phyloP scores from a whole-genome alignment of 768 basidiomycete species.

The Agrocybe praecox region DNA sequence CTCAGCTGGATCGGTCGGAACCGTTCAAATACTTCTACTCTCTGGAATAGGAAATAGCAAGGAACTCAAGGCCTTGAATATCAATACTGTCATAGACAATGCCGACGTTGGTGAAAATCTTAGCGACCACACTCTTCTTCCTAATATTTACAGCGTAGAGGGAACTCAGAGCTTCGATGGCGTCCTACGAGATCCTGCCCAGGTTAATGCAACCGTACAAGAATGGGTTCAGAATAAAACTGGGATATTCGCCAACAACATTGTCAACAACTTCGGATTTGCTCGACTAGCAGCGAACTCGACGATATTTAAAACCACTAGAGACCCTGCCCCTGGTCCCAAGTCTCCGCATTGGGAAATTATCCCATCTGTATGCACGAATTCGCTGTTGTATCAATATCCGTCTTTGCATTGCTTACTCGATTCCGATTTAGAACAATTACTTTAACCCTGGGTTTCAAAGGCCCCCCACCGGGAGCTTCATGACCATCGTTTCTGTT shows the following conservation, averaged over 20 bases:
- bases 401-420: too few species aligned
- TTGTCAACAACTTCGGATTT: slow-evolving; percentile 28
- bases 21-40: slow-evolving; percentile 22
- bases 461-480: slow-evolving; percentile 30
- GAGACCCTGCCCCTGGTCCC: slow-evolving; percentile 20
- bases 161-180: slow-evolving; percentile 8
- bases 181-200: slow-evolving; percentile 1
- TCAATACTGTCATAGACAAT: slow-evolving; percentile 16
- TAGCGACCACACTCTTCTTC: slow-evolving; percentile 17
- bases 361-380: slow-evolving; percentile 26
- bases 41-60: slow-evolving; percentile 19
- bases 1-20: slow-evolving; percentile 19
- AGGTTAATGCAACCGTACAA: slow-evolving; percentile 26
- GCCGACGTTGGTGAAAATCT: slow-evolving; percentile 20
- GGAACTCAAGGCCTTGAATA: slow-evolving; percentile 13
- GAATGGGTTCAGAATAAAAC: slow-evolving; percentile 21
- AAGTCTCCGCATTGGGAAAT: slow-evolving; percentile 29
- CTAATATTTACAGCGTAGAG: slow-evolving; percentile 11
- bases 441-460: slow-evolving; percentile 14
- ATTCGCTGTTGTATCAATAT: neutral
- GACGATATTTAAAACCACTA: slow-evolving; percentile 11
- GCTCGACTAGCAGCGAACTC: slow-evolving; percentile 33
- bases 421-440: slow-evolving; percentile 10
- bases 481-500: slow-evolving; percentile 25
- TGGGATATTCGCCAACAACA: slow-evolving; percentile 35